A percentile compares a stretch with the other conserved stretches of the same genome.
Evolutionary conservation across 2,329 filamentous ascomycete species (phyloP).

Genomic region (Trichoderma brevicompactum): DNA sequence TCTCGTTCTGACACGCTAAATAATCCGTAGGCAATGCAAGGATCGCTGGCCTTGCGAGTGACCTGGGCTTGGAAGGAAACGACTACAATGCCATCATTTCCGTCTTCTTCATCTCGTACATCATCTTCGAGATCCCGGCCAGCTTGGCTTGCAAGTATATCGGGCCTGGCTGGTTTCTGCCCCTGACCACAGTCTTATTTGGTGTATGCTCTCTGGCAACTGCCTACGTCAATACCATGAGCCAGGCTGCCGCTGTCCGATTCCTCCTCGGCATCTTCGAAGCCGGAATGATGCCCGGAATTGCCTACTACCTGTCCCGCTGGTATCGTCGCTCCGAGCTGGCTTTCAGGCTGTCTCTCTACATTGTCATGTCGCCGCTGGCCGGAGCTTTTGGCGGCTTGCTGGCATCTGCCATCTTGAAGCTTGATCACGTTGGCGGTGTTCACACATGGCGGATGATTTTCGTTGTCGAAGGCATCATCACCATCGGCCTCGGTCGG

Average conservation of each 20-base stretch:
- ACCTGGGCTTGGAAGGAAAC: conserved; percentile 62
- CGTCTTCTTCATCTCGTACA: conserved; percentile 74
- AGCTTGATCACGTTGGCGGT: conserved; percentile 60
- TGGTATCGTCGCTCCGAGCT: conserved; percentile 75
- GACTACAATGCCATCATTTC: conserved; percentile 73
- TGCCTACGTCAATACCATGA: conserved; percentile 63
- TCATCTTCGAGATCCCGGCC: conserved; percentile 71
- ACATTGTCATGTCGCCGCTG: conserved; percentile 71
- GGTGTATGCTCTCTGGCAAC: conserved; percentile 67
- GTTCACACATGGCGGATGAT: conserved; percentile 69
- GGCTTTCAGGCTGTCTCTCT: conserved; percentile 68
- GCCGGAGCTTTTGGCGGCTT: conserved; percentile 74
- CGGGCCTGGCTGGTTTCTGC: conserved; percentile 74
- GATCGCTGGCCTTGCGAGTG: conserved; percentile 66
- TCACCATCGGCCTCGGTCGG: conserved; percentile 58
- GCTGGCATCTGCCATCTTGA: conserved; percentile 66
- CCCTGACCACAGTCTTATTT: conserved; percentile 64
- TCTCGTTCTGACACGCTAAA: neutral
- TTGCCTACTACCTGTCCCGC: conserved; percentile 72
- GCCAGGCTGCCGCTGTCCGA: conserved; percentile 61
- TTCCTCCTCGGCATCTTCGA: conserved; percentile 73
- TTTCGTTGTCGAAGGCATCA: conserved; percentile 70
- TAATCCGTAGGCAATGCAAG: conserved; percentile 63
- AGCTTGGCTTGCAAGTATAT: conserved; percentile 72
- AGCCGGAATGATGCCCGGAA: conserved; percentile 74